These are phyloP conservation scores for Phanerodontia chrysosporium DNA, from an alignment of 768 basidiomycete genomes.

Conservation along the genomic window DNA sequence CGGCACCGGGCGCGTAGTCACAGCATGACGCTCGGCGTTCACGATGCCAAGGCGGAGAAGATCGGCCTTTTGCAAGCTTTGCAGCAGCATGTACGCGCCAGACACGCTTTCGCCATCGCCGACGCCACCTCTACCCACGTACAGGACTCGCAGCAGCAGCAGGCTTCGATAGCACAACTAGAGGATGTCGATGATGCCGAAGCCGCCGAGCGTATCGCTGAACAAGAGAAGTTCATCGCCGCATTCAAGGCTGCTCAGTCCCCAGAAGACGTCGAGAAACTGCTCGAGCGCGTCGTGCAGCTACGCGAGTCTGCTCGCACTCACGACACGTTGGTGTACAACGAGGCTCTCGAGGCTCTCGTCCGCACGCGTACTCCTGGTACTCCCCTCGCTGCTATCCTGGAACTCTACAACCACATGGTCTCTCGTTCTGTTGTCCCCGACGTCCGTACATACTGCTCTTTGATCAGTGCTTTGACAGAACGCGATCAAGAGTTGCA, in stretches of 20 bases:
- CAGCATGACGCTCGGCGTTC: conserved; percentile 49
- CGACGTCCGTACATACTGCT: conserved; percentile 54
- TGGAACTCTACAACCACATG: conserved; percentile 73
- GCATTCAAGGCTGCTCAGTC: neutral
- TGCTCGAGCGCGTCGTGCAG: neutral
- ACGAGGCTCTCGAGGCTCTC: conserved; percentile 28
- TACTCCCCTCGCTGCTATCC: conserved; percentile 50
- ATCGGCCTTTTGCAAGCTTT: conserved; percentile 52
- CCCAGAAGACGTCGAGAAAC: neutral
- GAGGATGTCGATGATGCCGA: conserved; percentile 16
- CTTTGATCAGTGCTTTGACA: conserved; percentile 58
- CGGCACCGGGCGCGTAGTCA: conserved; percentile 49
- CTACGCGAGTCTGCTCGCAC: conserved; percentile 21
- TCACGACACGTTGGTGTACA: conserved; percentile 9
- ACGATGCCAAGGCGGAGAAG: conserved; percentile 39
- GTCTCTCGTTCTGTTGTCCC: conserved; percentile 58
- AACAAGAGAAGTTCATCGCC: neutral
- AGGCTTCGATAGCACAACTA: no score
- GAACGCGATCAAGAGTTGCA: conserved; percentile 66
- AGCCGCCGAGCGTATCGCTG: neutral
- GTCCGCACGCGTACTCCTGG: conserved; percentile 40
- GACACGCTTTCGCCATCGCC: conserved; percentile 44
- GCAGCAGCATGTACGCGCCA: conserved; percentile 57
- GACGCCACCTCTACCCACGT: conserved; percentile 4
- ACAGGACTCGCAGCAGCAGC: no score